phyloP scores from a whole-genome alignment of 208 protist species.

The Leishmania turanica region DNA sequence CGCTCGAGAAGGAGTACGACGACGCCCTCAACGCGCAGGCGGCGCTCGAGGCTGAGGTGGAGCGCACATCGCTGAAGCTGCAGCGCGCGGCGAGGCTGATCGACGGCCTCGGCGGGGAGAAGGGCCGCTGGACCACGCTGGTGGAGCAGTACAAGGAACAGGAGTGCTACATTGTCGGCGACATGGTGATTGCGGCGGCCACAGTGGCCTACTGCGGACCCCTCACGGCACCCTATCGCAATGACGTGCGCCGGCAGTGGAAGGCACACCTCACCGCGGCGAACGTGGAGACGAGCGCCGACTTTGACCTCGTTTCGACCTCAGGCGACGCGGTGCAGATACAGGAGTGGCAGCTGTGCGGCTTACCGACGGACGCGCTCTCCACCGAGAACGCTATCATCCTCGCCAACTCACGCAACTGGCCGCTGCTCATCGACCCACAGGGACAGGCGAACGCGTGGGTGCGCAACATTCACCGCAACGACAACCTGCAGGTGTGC shows the following conservation, averaged over 20 bases:
- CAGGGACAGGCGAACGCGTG: slow-evolving; percentile 98
- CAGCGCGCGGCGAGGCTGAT: slow-evolving; percentile 96
- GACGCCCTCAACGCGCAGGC: slow-evolving; percentile 94
- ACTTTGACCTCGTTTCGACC: slow-evolving; percentile 86
- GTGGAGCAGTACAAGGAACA: slow-evolving; percentile 89
- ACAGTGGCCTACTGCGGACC: slow-evolving; percentile 97
- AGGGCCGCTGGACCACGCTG: slow-evolving; percentile 90
- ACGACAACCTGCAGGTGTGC: slow-evolving; percentile 95
- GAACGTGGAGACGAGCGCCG: slow-evolving; percentile 64
- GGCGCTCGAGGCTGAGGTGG: slow-evolving; percentile 92
- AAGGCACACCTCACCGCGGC: slow-evolving; percentile 58
- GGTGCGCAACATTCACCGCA: slow-evolving; percentile 96
- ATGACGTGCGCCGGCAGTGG: slow-evolving; percentile 86
- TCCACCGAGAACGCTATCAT: slow-evolving; percentile 98
- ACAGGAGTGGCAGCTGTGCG: slow-evolving; percentile 95
- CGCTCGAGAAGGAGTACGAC: slow-evolving; percentile 94
- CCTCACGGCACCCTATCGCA: slow-evolving; percentile 94
- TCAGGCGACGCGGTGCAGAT: slow-evolving; percentile 95
- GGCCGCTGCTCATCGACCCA: slow-evolving; percentile 98
- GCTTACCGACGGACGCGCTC: slow-evolving; percentile 95
- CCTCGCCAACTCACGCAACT: slow-evolving; percentile 91
- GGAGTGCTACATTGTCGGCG: slow-evolving; percentile 91
- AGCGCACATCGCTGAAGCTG: slow-evolving; percentile 94
- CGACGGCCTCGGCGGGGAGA: slow-evolving; percentile 97
- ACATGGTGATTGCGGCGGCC: slow-evolving; percentile 96